phyloP scores from a whole-genome alignment of 306 rosid genomes.

The Cucurbita moschata region DNA sequence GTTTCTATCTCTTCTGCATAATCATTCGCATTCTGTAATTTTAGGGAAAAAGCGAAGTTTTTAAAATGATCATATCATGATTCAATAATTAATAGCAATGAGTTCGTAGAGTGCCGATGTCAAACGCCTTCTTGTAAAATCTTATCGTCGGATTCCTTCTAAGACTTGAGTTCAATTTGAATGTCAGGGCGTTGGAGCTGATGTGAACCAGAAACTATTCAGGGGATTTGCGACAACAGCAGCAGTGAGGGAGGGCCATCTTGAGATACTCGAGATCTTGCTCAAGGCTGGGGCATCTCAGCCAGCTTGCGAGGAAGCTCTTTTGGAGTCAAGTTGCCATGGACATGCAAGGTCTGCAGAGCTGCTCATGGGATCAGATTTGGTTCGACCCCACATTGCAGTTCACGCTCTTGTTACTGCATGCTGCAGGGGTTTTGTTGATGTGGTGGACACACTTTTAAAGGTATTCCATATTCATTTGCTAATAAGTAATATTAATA shows the following conservation, averaged over 20 bases:
- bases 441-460: conserved; percentile 49
- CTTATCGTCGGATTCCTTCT: conserved; percentile 5
- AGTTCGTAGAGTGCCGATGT: background rate
- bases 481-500: background rate
- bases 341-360: conserved; percentile 54
- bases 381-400: conserved; percentile 61
- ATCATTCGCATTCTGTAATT: background rate
- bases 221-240: conserved; percentile 84
- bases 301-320: conserved; percentile 95
- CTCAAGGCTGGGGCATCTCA: conserved; percentile 85
- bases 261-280: conserved; percentile 61
- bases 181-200: conserved; percentile 67
- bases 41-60: background rate
- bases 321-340: conserved; percentile 73
- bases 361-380: conserved; percentile 76
- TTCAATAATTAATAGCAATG: background rate
- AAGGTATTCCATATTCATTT: conserved; percentile 24
- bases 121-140: background rate
- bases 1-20: background rate
- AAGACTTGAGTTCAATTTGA: conserved; percentile 5
- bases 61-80: background rate
- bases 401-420: conserved; percentile 76
- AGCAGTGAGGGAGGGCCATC: conserved; percentile 81
- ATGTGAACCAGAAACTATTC: conserved; percentile 82
- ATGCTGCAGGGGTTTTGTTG: conserved; percentile 73